These are phyloP conservation scores for Chlorella sp. DNA, from an alignment of 139 green algal species.

Conservation along the genomic window DNA sequence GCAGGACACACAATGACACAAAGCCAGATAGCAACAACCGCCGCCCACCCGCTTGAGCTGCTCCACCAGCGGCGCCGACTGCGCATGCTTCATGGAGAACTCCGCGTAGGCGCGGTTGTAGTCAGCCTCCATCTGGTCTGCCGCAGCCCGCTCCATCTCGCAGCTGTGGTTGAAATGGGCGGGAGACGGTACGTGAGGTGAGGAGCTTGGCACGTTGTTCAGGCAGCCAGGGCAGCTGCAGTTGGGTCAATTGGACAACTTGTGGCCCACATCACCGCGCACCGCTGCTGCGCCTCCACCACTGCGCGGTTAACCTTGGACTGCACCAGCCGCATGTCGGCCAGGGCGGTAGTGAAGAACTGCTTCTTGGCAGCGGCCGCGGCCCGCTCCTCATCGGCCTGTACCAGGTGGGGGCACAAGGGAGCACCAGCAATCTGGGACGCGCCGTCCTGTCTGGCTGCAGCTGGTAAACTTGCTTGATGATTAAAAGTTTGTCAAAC, in stretches of 20 bases:
- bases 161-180: neutral
- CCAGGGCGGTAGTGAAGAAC: constrained; percentile 47
- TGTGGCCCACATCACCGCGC: too few relatives aligned
- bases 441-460: too few relatives aligned
- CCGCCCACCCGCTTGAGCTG: constrained; percentile 9
- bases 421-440: too few relatives aligned
- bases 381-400: constrained; percentile 43
- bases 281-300: constrained; percentile 53
- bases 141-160: constrained; percentile 48
- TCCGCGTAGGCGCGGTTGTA: constrained; percentile 48
- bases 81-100: constrained; percentile 43
- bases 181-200: too few relatives aligned
- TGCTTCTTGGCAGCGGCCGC: constrained; percentile 33
- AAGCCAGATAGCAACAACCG: too few relatives aligned
- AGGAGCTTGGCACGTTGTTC: too few relatives aligned
- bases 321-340: constrained; percentile 38
- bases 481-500: too few relatives aligned
- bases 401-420: neutral
- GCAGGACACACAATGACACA: too few relatives aligned
- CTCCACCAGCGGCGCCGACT: constrained; percentile 34
- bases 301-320: constrained; percentile 42
- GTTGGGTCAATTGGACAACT: too few relatives aligned
- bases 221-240: too few relatives aligned
- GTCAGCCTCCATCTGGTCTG: constrained; percentile 43
- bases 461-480: too few relatives aligned